Percentiles rank a stretch among this genome's conserved stretches.
These are phyloP conservation scores for Barnettozyma wickerhamii DNA, from an alignment of 805 yeast species.

Conservation along the genomic window DNA sequence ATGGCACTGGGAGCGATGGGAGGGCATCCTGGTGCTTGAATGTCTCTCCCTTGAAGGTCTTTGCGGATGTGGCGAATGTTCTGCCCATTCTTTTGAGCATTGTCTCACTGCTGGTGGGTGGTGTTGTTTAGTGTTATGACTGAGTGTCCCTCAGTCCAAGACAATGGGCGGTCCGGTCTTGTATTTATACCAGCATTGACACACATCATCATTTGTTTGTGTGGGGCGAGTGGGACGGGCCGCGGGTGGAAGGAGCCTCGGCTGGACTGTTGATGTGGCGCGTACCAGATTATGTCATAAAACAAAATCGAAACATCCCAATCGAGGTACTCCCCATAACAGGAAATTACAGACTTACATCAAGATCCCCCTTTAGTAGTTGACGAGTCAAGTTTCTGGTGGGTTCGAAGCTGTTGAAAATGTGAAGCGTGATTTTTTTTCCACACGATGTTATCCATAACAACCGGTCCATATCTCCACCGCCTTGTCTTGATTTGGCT, in stretches of 20 bases:
- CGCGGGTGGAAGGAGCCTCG: slow-evolving; percentile 8
- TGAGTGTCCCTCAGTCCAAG: no score
- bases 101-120: background rate
- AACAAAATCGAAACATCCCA: background rate
- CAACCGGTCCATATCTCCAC: background rate
- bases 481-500: background rate
- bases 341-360: slow-evolving; percentile 9
- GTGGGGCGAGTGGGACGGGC: slow-evolving; percentile 10
- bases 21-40: slow-evolving; percentile 67
- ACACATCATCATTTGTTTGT: slow-evolving; percentile 1
- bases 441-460: background rate
- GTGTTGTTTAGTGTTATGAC: background rate
- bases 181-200: background rate
- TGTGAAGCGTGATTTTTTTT: background rate
- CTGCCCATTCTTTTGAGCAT: slow-evolving; percentile 26
- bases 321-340: background rate
- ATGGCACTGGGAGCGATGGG: slow-evolving; percentile 87
- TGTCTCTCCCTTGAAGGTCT: slow-evolving; percentile 54
- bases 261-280: slow-evolving; percentile 1
- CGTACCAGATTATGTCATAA: background rate
- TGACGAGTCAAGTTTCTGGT: background rate
- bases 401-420: no score
- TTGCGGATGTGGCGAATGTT: slow-evolving; percentile 16
- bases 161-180: background rate
- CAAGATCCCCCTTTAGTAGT: background rate